These are phyloP conservation scores for Backusella australiensis DNA, from an alignment of 192 early-diverging fungal genomes.

Conservation along the genomic window DNA sequence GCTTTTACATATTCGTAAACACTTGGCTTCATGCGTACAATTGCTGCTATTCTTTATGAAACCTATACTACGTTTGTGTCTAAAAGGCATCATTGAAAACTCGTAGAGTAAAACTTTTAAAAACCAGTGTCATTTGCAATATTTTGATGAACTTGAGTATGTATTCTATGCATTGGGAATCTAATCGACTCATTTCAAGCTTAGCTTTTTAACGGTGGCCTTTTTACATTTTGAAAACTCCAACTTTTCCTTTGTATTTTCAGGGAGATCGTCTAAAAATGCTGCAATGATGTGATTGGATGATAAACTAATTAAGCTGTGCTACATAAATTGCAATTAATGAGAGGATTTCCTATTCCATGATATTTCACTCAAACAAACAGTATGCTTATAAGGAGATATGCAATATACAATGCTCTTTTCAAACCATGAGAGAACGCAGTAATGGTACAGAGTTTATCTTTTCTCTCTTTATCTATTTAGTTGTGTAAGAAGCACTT, in stretches of 20 bases:
- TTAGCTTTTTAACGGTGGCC: not conserved
- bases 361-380: not conserved
- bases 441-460: not conserved
- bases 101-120: not conserved
- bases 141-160: not conserved
- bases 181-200: not conserved
- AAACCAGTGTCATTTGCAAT: no score
- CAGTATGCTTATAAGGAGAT: not conserved
- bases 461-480: not conserved
- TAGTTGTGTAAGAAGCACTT: not conserved
- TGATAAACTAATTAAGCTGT: not conserved
- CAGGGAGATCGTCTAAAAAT: not conserved
- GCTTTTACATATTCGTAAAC: not conserved
- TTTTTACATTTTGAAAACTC: not conserved
- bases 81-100: not conserved
- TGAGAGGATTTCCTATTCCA: not conserved
- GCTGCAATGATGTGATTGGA: not conserved
- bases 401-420: not conserved
- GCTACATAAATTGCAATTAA: not conserved
- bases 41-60: not conserved
- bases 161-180: not conserved
- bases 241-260: not conserved
- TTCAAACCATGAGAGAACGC: not conserved
- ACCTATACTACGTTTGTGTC: not conserved
- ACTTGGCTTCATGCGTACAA: not conserved